Evolutionary conservation across 208 protist species (phyloP).

Genomic region (Phytomonas francai): DNA sequence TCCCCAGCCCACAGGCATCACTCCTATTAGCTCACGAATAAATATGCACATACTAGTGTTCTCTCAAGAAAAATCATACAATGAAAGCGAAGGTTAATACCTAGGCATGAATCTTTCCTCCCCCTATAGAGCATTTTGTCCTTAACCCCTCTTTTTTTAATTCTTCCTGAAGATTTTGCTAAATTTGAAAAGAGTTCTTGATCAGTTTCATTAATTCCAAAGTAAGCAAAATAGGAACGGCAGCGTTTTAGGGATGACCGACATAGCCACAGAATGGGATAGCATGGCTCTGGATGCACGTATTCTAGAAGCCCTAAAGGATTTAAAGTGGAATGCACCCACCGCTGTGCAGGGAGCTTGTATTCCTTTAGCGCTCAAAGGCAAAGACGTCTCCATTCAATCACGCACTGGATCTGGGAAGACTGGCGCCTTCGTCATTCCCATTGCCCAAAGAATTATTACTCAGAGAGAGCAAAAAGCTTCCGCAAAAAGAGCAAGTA

Average conservation of each 20-base stretch:
- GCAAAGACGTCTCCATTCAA: conserved; percentile 82
- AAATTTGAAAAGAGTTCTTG: background rate
- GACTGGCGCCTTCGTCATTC: conserved; percentile 86
- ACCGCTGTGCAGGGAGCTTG: conserved; percentile 92
- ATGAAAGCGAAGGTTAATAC: background rate
- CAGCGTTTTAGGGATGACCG: background rate
- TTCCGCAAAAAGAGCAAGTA: conserved; percentile 16
- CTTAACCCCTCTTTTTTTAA: background rate
- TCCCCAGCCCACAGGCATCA: background rate
- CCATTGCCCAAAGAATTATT: conserved; percentile 78
- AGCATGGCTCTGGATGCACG: conserved; percentile 73
- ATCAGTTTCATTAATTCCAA: background rate
- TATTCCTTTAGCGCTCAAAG: conserved; percentile 91
- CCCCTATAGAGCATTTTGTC: background rate
- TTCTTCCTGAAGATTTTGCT: background rate
- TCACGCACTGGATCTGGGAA: conserved; percentile 86
- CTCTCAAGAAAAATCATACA: background rate
- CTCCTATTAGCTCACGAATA: background rate
- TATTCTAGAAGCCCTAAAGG: conserved; percentile 71
- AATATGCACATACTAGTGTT: background rate
- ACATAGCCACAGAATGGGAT: conserved; percentile 33
- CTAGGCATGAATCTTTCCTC: background rate
- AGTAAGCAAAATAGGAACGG: background rate
- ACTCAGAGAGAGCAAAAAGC: conserved; percentile 53
- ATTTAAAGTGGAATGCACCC: conserved; percentile 80